A percentile compares a stretch with the other conserved stretches of the same genome.
phyloP scores from a whole-genome alignment of 805 yeast genomes.

The Pichia nanzhaoensis region DNA sequence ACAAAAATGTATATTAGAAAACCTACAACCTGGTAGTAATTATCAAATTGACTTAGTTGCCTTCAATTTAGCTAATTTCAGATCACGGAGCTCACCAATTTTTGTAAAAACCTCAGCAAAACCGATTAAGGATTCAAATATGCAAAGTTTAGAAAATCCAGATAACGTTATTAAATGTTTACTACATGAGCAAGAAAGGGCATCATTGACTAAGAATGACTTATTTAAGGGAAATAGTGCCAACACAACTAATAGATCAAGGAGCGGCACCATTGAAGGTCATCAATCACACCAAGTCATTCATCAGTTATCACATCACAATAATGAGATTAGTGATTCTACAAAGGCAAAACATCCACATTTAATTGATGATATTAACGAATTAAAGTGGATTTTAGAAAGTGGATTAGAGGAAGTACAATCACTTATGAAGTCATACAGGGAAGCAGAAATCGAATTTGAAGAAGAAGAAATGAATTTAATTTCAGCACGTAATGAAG shows the following conservation, averaged over 20 bases:
- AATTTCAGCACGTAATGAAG: conserved; percentile 30
- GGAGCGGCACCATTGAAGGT: conserved; percentile 33
- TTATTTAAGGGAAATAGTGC: conserved; percentile 25
- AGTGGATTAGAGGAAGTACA: conserved; percentile 37
- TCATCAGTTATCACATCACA: conserved; percentile 4
- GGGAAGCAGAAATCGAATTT: conserved; percentile 30
- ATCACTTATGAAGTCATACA: conserved; percentile 29
- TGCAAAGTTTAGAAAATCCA: conserved; percentile 32
- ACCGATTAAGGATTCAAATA: conserved; percentile 12
- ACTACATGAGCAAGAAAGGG: conserved; percentile 30
- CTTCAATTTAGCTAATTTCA: conserved; percentile 33
- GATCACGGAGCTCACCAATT: conserved; percentile 36
- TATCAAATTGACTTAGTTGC: conserved; percentile 40
- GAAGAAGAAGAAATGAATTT: conserved; percentile 33
- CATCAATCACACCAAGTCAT: not conserved
- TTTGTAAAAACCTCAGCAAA: conserved; percentile 33
- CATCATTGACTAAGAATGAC: conserved; percentile 25
- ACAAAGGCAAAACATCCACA: conserved; percentile 21
- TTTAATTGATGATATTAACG: conserved; percentile 35
- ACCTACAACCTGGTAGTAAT: conserved; percentile 30
- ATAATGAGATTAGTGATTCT: conserved; percentile 16
- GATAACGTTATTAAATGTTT: conserved; percentile 31
- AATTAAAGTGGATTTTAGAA: conserved; percentile 36
- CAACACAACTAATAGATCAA: conserved; percentile 15
- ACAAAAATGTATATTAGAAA: conserved; percentile 30